Evolutionary conservation across 768 basidiomycete genomes (phyloP).

Genomic region (Lactifluus subvellereus): DNA sequence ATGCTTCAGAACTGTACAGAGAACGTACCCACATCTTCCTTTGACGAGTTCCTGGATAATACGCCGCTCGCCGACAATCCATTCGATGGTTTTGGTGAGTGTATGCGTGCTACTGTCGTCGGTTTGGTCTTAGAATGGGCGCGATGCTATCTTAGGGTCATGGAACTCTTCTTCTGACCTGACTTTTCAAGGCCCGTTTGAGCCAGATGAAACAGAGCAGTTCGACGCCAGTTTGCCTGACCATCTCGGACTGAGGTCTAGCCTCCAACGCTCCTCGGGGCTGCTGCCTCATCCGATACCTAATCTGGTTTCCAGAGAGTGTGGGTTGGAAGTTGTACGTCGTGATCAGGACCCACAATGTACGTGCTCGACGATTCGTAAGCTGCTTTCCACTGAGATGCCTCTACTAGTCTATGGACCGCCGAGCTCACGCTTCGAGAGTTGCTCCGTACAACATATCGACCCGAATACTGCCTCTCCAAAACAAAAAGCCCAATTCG

Average conservation of each 20-base stretch:
- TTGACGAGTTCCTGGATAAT: background rate
- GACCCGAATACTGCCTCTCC: background rate
- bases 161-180: background rate
- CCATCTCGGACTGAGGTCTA: background rate
- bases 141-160: background rate
- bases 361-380: background rate
- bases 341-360: background rate
- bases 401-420: background rate
- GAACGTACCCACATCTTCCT: background rate
- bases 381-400: background rate
- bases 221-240: background rate
- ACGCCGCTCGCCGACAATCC: background rate
- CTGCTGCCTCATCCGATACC: background rate
- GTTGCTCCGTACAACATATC: background rate
- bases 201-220: background rate
- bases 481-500: background rate
- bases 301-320: background rate
- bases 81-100: conserved; percentile 1
- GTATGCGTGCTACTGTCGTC: conserved; percentile 4
- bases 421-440: background rate
- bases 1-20: background rate
- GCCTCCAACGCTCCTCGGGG: background rate
- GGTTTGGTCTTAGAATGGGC: background rate
- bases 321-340: background rate
- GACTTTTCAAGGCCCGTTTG: background rate